A percentile compares a stretch with the other conserved stretches of the same genome.
Evolutionary conservation across 2,329 filamentous ascomycete species (phyloP).

Genomic region (Coniochaeta hoffmannii): DNA sequence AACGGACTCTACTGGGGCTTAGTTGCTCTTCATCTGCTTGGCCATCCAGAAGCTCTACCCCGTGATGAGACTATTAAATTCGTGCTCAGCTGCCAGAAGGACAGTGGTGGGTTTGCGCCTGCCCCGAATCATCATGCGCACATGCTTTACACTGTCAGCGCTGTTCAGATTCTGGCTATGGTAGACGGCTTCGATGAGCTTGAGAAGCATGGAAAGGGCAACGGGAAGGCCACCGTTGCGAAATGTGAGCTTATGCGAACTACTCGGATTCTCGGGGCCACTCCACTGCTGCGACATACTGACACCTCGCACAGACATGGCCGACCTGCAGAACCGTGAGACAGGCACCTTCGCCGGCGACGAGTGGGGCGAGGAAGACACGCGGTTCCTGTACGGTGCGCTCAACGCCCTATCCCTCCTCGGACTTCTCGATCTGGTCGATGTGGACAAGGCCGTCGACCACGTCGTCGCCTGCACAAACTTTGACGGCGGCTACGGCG

Average conservation of each 20-base stretch:
- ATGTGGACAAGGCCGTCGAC: constrained; percentile 72
- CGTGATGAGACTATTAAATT: constrained; percentile 79
- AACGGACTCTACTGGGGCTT: constrained; percentile 97
- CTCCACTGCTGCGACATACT: background rate
- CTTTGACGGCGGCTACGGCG: constrained; percentile 90
- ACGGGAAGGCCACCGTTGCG: constrained; percentile 65
- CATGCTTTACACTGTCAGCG: constrained; percentile 92
- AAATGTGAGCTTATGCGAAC: constrained; percentile 55
- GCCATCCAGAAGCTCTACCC: constrained; percentile 72
- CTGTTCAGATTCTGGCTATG: constrained; percentile 85
- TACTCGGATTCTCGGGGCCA: background rate
- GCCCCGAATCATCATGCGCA: constrained; percentile 93
- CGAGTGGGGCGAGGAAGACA: constrained; percentile 94
- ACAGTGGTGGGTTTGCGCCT: constrained; percentile 85
- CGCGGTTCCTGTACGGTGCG: constrained; percentile 85
- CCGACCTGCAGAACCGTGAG: constrained; percentile 68
- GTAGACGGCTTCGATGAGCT: constrained; percentile 79
- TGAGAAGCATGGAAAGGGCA: constrained; percentile 60
- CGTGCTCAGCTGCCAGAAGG: constrained; percentile 88
- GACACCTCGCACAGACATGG: constrained; percentile 52
- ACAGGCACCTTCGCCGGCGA: constrained; percentile 90
- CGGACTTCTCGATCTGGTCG: constrained; percentile 61
- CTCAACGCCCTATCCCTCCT: constrained; percentile 86
- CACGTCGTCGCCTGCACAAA: constrained; percentile 82
- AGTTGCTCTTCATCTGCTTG: constrained; percentile 78